phyloP scores from a whole-genome alignment of 2,329 filamentous ascomycete genomes.

The Diaporthe vexans region DNA sequence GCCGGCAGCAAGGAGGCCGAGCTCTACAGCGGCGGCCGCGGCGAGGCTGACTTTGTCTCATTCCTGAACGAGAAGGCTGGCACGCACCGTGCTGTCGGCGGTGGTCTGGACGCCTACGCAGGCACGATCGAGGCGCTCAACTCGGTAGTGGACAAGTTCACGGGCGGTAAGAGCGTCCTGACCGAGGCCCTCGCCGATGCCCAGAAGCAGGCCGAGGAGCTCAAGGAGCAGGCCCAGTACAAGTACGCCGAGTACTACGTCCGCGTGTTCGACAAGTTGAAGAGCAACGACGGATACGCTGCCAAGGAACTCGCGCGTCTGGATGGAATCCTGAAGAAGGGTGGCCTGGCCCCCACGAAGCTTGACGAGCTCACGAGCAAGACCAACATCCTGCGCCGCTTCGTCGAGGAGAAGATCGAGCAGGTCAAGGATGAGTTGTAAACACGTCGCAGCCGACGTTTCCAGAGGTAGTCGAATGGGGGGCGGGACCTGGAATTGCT shows the following conservation, averaged over 20 bases:
- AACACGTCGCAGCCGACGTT: slow-evolving; percentile 45
- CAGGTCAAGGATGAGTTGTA: slow-evolving; percentile 80
- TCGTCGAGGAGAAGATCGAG: slow-evolving; percentile 72
- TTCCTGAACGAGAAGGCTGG: slow-evolving; percentile 93
- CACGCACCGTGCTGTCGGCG: slow-evolving; percentile 86
- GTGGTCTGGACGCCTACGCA: slow-evolving; percentile 81
- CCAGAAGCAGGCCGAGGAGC: slow-evolving; percentile 75
- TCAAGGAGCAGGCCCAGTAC: slow-evolving; percentile 74
- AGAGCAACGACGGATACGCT: slow-evolving; percentile 81
- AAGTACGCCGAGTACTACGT: slow-evolving; percentile 96
- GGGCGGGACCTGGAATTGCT: background rate
- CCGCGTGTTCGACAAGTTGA: slow-evolving; percentile 89
- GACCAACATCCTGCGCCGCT: slow-evolving; percentile 89
- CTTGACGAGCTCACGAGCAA: slow-evolving; percentile 88
- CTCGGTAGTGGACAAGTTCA: slow-evolving; percentile 80
- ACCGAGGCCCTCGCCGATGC: slow-evolving; percentile 78
- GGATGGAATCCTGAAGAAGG: slow-evolving; percentile 85
- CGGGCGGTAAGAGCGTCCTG: slow-evolving; percentile 69
- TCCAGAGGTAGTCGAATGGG: background rate
- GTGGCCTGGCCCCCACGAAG: slow-evolving; percentile 87
- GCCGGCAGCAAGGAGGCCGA: slow-evolving; percentile 81
- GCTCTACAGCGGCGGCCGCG: slow-evolving; percentile 81
- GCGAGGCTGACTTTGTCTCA: slow-evolving; percentile 80
- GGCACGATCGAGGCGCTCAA: slow-evolving; percentile 88
- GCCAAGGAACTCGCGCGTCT: slow-evolving; percentile 89